These are phyloP conservation scores for Malus hybrid DNA, from an alignment of 331 rosid species.

Conservation along the genomic window DNA sequence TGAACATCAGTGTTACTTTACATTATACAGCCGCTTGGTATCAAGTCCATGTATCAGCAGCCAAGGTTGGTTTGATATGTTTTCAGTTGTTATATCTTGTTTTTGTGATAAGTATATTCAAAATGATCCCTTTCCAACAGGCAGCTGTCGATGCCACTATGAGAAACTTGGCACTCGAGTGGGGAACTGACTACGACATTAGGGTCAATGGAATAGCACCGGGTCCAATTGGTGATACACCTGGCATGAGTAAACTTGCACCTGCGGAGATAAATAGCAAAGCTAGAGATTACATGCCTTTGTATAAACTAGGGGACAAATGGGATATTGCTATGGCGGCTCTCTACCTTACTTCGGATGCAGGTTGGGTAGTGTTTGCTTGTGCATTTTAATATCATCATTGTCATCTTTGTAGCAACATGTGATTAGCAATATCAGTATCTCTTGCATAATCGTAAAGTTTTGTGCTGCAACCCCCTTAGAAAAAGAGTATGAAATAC, in stretches of 20 bases:
- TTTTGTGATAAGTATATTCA: constrained; percentile 7
- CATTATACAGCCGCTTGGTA: constrained; percentile 92
- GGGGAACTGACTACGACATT: constrained; percentile 91
- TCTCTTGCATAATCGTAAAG: background rate
- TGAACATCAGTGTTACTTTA: constrained; percentile 86
- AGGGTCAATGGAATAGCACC: constrained; percentile 95
- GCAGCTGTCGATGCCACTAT: constrained; percentile 94
- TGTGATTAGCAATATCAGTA: background rate
- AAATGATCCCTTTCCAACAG: constrained; percentile 29
- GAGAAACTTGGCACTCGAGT: constrained; percentile 91
- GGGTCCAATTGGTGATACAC: constrained; percentile 81
- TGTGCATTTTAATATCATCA: background rate
- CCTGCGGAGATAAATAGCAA: constrained; percentile 61
- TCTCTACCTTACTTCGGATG: constrained; percentile 72
- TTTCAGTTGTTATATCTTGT: constrained; percentile 2
- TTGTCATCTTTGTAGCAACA: background rate
- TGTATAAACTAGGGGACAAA: constrained; percentile 71
- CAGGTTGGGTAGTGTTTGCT: constrained; percentile 46
- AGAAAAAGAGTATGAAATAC: background rate
- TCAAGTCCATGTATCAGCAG: constrained; percentile 91
- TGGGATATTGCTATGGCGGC: constrained; percentile 99
- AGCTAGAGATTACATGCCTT: constrained; percentile 46
- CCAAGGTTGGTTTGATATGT: constrained; percentile 51
- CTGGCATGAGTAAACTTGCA: constrained; percentile 80
- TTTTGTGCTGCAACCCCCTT: background rate